Conservation (phyloP, 2,329 filamentous ascomycete species). For the Colletotrichum aenigma region DNA sequence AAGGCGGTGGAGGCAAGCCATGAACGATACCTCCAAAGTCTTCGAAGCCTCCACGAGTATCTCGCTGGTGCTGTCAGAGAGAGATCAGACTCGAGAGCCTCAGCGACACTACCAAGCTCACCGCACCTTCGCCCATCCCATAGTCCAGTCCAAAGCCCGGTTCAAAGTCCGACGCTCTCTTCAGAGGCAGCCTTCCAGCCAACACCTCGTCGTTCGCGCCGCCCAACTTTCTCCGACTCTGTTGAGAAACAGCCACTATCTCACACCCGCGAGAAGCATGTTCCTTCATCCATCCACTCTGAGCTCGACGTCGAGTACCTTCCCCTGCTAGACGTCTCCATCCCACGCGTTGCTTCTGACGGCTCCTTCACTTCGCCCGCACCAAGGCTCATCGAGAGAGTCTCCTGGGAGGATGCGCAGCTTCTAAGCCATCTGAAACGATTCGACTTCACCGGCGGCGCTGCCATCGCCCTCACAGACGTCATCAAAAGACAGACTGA, state of each 20-base stretch:
- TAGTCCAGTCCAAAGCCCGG: constrained; percentile 13
- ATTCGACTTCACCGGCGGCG: constrained; percentile 44
- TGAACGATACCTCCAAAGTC: constrained; percentile 35
- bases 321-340: constrained; percentile 12
- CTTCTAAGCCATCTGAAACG: constrained; percentile 46
- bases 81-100: neutral
- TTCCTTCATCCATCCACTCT: constrained; percentile 21
- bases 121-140: constrained; percentile 46
- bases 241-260: constrained; percentile 14
- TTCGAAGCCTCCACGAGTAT: constrained; percentile 32
- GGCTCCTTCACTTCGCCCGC: neutral
- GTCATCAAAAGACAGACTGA: constrained; percentile 34
- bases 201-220: constrained; percentile 25
- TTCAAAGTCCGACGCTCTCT: constrained; percentile 1
- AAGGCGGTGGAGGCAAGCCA: constrained; percentile 35
- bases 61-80: constrained; percentile 15
- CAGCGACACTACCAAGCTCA: constrained; percentile 42
- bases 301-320: constrained; percentile 22
- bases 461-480: constrained; percentile 40
- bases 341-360: neutral
- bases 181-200: constrained; percentile 6
- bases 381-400: constrained; percentile 1
- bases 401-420: constrained; percentile 36
- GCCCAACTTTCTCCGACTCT: constrained; percentile 29
- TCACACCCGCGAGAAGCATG: constrained; percentile 20